These are phyloP conservation scores for Beauveria sp. DNA, from an alignment of 2,329 filamentous ascomycete genomes.

Conservation along the genomic window DNA sequence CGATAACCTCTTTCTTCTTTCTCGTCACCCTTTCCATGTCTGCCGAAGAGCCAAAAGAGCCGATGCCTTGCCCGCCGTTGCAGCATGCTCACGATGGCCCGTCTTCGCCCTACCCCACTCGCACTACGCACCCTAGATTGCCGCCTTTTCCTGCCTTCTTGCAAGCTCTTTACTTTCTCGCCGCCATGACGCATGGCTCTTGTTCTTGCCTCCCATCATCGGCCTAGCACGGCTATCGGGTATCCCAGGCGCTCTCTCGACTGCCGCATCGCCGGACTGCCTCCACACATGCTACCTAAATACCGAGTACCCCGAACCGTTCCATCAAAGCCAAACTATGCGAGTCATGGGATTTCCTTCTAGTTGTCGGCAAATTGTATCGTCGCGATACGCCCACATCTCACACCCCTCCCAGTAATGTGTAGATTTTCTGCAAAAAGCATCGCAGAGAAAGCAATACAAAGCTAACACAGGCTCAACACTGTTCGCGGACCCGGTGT, in stretches of 20 bases:
- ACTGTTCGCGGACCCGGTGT: background rate
- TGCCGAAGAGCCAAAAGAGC: background rate
- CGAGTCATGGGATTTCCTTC: background rate
- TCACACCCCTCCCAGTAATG: background rate
- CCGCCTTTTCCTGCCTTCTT: background rate
- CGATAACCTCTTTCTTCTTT: background rate
- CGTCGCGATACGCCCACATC: background rate
- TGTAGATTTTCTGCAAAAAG: background rate
- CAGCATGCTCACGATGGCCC: background rate
- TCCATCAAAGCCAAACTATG: background rate
- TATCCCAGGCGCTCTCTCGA: background rate
- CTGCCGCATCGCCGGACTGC: background rate
- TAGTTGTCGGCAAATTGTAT: background rate
- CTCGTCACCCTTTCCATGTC: background rate
- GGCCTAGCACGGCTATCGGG: constrained; percentile 1
- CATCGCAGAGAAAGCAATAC: background rate
- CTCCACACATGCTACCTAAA: background rate
- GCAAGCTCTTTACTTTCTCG: background rate
- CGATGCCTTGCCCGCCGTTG: background rate
- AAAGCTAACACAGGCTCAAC: background rate
- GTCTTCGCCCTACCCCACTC: background rate
- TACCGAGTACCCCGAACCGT: background rate
- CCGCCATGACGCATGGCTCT: too few relatives aligned
- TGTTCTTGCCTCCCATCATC: background rate
- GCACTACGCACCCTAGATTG: background rate